Evolutionary conservation across 192 early-diverging fungal genomes (phyloP).

Genomic region (Jimgerdemannia flammicorona): DNA sequence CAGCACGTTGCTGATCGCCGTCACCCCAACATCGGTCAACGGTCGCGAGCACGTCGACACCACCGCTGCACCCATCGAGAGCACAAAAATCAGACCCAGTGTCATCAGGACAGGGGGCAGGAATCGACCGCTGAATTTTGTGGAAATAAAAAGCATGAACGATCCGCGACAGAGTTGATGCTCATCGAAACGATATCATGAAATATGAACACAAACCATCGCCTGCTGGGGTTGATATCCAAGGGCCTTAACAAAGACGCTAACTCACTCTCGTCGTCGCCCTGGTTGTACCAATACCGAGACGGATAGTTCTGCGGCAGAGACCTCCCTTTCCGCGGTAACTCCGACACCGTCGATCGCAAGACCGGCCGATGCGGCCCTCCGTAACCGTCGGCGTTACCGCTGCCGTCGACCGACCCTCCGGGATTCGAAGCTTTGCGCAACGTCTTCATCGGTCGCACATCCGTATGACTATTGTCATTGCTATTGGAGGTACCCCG

Average conservation of each 20-base stretch:
- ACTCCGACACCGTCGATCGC: conserved; percentile 23
- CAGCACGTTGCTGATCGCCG: conserved; percentile 48
- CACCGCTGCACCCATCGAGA: not conserved
- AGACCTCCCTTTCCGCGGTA: not conserved
- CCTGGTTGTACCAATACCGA: not conserved
- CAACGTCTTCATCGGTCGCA: conserved; percentile 3
- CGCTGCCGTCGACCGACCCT: conserved; percentile 4
- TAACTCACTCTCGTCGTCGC: not conserved
- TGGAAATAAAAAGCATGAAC: not conserved
- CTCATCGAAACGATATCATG: not conserved
- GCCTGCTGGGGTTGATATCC: not conserved
- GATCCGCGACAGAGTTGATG: too few species aligned
- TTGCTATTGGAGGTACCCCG: conserved; percentile 11
- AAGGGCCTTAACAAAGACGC: not conserved
- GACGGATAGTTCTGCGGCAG: not conserved
- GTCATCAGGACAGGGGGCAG: not conserved
- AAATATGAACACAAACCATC: not conserved
- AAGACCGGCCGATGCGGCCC: conserved; percentile 18
- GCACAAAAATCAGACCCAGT: not conserved
- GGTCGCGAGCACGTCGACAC: not conserved
- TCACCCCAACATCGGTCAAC: not conserved
- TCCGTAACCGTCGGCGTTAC: conserved; percentile 3
- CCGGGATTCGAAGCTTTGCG: conserved; percentile 3
- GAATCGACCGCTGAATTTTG: not conserved
- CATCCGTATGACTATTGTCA: not conserved